Evolutionary conservation across 768 basidiomycete genomes (phyloP).

Genomic region (Amylocystis lapponica): DNA sequence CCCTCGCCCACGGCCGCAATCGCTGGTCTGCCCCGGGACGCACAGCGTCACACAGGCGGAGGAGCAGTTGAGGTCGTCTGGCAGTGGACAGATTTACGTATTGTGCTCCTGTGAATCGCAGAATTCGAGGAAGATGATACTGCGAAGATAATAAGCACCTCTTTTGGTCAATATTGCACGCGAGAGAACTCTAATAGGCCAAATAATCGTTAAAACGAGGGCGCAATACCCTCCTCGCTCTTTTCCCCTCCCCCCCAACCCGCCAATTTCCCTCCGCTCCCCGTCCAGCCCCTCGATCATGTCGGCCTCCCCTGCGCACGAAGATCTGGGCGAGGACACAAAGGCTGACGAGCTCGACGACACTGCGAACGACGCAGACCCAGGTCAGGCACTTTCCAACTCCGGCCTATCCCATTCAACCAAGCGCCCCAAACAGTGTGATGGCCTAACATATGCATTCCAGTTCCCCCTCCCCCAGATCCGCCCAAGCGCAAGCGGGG

Average conservation of each 20-base stretch:
- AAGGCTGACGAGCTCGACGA: slow-evolving; percentile 57
- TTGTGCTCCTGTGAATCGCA: slow-evolving; percentile 20
- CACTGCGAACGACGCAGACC: slow-evolving; percentile 31
- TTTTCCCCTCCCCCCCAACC: slow-evolving; percentile 41
- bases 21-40: neutral
- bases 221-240: slow-evolving; percentile 58
- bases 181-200: slow-evolving; percentile 68
- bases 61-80: slow-evolving; percentile 5
- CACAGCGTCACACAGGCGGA: slow-evolving; percentile 1
- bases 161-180: slow-evolving; percentile 54
- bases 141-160: slow-evolving; percentile 41
- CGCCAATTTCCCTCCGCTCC: slow-evolving; percentile 24
- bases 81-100: slow-evolving; percentile 43
- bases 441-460: no score
- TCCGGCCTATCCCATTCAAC: slow-evolving; percentile 14
- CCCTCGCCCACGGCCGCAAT: neutral
- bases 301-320: slow-evolving; percentile 58
- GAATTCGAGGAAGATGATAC: slow-evolving; percentile 18
- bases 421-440: slow-evolving; percentile 20
- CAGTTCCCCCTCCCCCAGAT: no score
- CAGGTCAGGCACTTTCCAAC: slow-evolving; percentile 23
- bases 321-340: slow-evolving; percentile 43
- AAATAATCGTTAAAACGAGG: slow-evolving; percentile 75
- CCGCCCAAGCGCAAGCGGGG: slow-evolving; percentile 72
- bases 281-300: slow-evolving; percentile 33